Base-by-base conservation (phyloP, 1,139 yeast genomes). In the Nakaseomyces delphensis region DNA sequence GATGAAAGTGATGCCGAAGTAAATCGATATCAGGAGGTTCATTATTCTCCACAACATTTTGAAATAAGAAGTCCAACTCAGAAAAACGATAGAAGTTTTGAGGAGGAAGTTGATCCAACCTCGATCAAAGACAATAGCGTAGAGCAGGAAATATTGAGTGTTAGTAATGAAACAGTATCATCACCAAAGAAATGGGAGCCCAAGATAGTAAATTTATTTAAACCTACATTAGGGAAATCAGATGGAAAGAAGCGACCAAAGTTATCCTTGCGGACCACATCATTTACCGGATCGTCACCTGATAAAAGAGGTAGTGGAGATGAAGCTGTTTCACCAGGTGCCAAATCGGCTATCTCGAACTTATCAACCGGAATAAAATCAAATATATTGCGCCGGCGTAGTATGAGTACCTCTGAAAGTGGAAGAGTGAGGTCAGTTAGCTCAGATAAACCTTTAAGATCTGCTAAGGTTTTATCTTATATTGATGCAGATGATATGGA, bases 401-500 rank as follows among this genome's bases (percentile, higher is more conserved):
- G 54, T 31, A 38, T 33, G 15, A 45, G 43, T 30, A 27, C 16
- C 16, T 27, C 33, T 27, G 35, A 27, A 8, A 21, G 35, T 38
- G 23, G 23, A 2, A 28, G 30, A 20, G 13, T 21, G 3, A 18
- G 27, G 11, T 38, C 40, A 9, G 21, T 43, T 10, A 39, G 43
- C 9, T 35, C 46, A 9, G 51, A 49, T 21, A 41, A 39, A 15
- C 48, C 53, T 4, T 52, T 54, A 4, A 46, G 53, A 33, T 51
- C 59, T n/a, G 56, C 59, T 11, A 54, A 50, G 36, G 57, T 57
- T 5, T 40, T 57, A 20, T 55, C 62, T 1, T 50, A 47, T 29
- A 48, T 54, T 20, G 61, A 49, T 16, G 59, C 57, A 2, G 61
- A 57, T 37, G 64, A 60, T 43, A 48, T 59, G 51, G 58, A 56